phyloP scores from a whole-genome alignment of 1,284 basidiomycete genomes.

The Ceratobasidium sp. region DNA sequence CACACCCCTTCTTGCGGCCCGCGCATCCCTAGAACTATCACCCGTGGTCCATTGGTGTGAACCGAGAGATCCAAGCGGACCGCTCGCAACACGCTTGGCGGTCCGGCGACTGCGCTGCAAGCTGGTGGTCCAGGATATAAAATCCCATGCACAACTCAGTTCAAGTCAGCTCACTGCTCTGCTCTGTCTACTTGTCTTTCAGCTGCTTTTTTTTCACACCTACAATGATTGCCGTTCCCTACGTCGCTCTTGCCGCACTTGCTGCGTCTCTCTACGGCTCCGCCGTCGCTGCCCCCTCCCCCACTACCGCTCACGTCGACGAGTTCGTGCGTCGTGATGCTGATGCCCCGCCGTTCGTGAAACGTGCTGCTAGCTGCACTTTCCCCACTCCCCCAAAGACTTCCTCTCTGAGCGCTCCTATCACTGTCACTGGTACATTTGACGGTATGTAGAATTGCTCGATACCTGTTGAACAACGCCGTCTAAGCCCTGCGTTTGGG shows the following conservation, averaged over 20 bases:
- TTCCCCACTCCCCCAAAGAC: constrained; percentile 60
- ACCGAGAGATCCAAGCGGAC: no score
- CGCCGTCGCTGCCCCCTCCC: constrained; percentile 27
- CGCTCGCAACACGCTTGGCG: no score
- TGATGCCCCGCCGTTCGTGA: constrained; percentile 31
- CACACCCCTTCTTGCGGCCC: no score
- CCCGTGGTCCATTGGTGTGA: no score
- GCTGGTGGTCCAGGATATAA: no score
- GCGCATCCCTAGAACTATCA: no score
- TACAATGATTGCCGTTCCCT: constrained; percentile 26
- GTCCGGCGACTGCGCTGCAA: no score
- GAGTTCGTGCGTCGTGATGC: constrained; percentile 44
- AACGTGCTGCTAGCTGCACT: constrained; percentile 52
- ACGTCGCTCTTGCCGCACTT: constrained; percentile 13
- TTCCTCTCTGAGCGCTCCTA: constrained; percentile 56
- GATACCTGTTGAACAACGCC: not conserved
- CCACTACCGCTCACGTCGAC: constrained; percentile 33
- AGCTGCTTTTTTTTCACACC: not conserved
- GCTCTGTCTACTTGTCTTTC: not conserved
- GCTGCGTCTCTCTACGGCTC: constrained; percentile 17
- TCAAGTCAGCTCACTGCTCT: not conserved
- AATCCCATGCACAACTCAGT: not conserved
- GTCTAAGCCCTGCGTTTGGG: not conserved
- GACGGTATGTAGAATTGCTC: constrained; percentile 13
- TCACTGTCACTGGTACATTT: constrained; percentile 55